phyloP scores from a whole-genome alignment of 2,329 filamentous ascomycete genomes.

The Penicillium sp. region DNA sequence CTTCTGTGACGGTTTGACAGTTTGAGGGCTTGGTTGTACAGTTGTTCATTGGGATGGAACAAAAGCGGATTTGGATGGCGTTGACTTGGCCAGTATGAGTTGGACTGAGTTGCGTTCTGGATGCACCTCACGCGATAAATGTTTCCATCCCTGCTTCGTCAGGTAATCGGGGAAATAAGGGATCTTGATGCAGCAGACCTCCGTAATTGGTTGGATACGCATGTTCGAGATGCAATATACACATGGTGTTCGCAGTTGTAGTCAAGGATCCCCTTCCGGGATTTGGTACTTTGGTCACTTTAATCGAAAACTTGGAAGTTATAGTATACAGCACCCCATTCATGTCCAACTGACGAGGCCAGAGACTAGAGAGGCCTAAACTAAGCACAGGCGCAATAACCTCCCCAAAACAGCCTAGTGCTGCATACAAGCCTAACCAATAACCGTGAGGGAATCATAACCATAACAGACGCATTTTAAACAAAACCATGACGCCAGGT shows the following conservation, averaged over 20 bases:
- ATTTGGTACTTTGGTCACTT: conserved; percentile 1
- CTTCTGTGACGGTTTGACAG: background rate
- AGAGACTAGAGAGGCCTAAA: background rate
- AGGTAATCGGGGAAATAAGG: conserved; percentile 14
- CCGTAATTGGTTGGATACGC: conserved; percentile 4
- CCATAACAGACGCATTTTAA: conserved; percentile 8
- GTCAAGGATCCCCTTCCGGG: conserved; percentile 8
- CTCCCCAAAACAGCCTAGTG: conserved; percentile 6
- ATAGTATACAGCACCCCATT: background rate
- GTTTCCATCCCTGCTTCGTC: background rate
- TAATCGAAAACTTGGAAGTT: conserved; percentile 1
- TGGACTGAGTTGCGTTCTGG: background rate
- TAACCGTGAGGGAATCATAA: conserved; percentile 17
- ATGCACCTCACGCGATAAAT: background rate
- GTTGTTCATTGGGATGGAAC: background rate
- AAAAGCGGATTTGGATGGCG: background rate
- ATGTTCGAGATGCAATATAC: conserved; percentile 6
- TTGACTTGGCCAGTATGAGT: background rate
- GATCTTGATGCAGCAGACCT: conserved; percentile 3
- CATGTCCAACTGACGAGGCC: conserved; percentile 3
- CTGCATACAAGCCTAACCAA: conserved; percentile 10
- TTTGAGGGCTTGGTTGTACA: background rate
- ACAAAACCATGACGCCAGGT: conserved; percentile 13
- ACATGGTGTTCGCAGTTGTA: conserved; percentile 8
- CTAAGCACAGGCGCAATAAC: background rate